phyloP scores from a whole-genome alignment of 2,329 filamentous ascomycete genomes.

The Hypoxylon sp. region DNA sequence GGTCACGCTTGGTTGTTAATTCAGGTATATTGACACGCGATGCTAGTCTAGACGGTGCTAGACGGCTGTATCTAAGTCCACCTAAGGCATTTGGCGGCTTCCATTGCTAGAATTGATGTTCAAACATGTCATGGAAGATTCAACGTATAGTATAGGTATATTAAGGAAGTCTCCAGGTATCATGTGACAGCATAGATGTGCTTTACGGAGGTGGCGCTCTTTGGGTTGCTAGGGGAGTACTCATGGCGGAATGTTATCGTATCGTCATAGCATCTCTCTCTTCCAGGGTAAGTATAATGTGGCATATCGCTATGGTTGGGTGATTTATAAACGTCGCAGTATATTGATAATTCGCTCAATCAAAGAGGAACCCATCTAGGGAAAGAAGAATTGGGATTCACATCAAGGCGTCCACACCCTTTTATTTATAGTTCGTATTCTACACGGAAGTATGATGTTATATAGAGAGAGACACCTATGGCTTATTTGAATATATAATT shows the following conservation, averaged over 20 bases:
- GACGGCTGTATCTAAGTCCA: not conserved
- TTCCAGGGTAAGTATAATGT: not conserved
- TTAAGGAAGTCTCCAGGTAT: not conserved
- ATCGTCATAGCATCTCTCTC: not conserved
- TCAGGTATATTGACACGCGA: not conserved
- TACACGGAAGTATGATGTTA: not conserved
- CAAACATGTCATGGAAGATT: not conserved
- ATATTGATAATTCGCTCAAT: not conserved
- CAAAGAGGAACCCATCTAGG: not conserved
- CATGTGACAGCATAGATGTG: not conserved
- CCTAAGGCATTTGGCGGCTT: not conserved
- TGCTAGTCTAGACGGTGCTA: not conserved
- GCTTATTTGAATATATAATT: not conserved
- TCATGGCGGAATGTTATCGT: not conserved
- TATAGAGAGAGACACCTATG: not conserved
- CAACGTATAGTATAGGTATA: not conserved
- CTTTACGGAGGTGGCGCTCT: not conserved
- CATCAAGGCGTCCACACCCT: not conserved
- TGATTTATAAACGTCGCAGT: not conserved
- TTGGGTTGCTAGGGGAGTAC: not conserved
- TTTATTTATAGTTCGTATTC: not conserved
- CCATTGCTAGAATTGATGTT: not conserved
- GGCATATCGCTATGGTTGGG: not conserved
- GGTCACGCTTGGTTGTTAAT: slow-evolving; percentile 62
- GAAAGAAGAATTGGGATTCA: not conserved